Evolutionary conservation across 805 yeast species (phyloP).

Genomic region (Wickerhamomyces canadensis): DNA sequence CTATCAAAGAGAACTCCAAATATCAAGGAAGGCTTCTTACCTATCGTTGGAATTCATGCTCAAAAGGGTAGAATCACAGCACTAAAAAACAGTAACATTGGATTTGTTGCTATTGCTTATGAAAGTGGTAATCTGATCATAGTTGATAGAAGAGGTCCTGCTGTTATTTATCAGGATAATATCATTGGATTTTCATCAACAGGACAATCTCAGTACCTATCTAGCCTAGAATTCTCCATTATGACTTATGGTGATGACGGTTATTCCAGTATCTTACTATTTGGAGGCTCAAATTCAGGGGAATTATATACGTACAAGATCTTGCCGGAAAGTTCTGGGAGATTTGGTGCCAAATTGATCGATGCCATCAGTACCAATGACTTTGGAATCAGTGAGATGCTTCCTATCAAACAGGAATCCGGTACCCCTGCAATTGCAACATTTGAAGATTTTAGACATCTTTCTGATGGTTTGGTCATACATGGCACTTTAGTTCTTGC

Average conservation of each 20-base stretch:
- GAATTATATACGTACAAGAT: constrained; percentile 61
- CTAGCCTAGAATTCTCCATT: constrained; percentile 68
- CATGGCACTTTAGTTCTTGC: constrained; percentile 57
- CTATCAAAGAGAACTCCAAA: constrained; percentile 50
- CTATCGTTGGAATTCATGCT: constrained; percentile 41
- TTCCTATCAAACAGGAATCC: constrained; percentile 49
- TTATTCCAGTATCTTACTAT: constrained; percentile 64
- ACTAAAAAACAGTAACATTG: constrained; percentile 64
- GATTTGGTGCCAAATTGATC: constrained; percentile 50
- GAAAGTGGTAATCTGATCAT: constrained; percentile 69
- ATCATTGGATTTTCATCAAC: constrained; percentile 21
- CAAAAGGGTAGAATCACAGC: constrained; percentile 49
- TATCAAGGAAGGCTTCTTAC: constrained; percentile 57
- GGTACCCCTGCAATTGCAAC: constrained; percentile 68
- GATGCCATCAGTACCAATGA: constrained; percentile 45
- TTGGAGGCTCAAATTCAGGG: constrained; percentile 76
- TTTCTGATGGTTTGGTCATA: constrained; percentile 56
- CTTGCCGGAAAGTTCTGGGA: constrained; percentile 56
- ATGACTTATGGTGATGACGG: constrained; percentile 62
- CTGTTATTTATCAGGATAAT: constrained; percentile 45
- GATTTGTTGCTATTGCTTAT: constrained; percentile 80
- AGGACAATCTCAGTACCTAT: constrained; percentile 32
- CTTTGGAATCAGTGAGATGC: constrained; percentile 46
- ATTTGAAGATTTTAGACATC: constrained; percentile 46
- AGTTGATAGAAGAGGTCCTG: constrained; percentile 78